phyloP scores from a whole-genome alignment of 2,329 filamentous ascomycete species.

The Microthyrium microscopicum region DNA sequence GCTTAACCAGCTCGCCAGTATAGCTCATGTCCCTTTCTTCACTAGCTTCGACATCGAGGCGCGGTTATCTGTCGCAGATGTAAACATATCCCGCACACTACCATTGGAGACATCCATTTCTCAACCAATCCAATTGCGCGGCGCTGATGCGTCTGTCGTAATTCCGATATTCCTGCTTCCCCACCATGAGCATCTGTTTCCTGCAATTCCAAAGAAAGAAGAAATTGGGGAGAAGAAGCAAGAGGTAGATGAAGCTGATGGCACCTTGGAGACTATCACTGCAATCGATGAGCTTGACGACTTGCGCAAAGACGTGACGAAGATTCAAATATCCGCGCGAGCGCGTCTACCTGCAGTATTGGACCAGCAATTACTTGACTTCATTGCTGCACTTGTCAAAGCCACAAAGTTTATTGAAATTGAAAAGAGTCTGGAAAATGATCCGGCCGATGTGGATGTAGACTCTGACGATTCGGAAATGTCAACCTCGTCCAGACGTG shows the following conservation, averaged over 20 bases:
- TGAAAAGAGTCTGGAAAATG: too few species aligned
- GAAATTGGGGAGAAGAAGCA: slow-evolving; percentile 19
- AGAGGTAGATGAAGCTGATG: slow-evolving; percentile 25
- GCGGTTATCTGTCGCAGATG: slow-evolving; percentile 28
- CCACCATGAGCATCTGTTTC: slow-evolving; percentile 37
- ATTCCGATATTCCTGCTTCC: slow-evolving; percentile 35
- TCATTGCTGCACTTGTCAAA: slow-evolving; percentile 38
- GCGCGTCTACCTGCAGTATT: slow-evolving; percentile 32
- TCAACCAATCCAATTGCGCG: slow-evolving; percentile 33
- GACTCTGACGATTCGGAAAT: slow-evolving; percentile 11
- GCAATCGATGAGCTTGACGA: slow-evolving; percentile 24
- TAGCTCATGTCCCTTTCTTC: slow-evolving; percentile 32
- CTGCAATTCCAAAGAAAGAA: slow-evolving; percentile 20
- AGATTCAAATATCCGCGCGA: slow-evolving; percentile 31
- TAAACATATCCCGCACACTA: slow-evolving; percentile 33
- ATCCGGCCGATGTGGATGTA: slow-evolving; percentile 25
- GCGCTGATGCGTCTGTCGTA: slow-evolving; percentile 31
- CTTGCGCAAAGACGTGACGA: slow-evolving; percentile 29
- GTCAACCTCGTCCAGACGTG: slow-evolving; percentile 10
- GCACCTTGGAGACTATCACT: slow-evolving; percentile 26
- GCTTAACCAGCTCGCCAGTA: slow-evolving; percentile 26
- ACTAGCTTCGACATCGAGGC: slow-evolving; percentile 31
- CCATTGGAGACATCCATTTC: slow-evolving; percentile 26
- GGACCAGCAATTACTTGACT: slow-evolving; percentile 35
- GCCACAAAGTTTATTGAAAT: slow-evolving; percentile 39